These are phyloP conservation scores for Lactifluus rugatus DNA, from an alignment of 768 basidiomycete genomes.

Conservation along the genomic window DNA sequence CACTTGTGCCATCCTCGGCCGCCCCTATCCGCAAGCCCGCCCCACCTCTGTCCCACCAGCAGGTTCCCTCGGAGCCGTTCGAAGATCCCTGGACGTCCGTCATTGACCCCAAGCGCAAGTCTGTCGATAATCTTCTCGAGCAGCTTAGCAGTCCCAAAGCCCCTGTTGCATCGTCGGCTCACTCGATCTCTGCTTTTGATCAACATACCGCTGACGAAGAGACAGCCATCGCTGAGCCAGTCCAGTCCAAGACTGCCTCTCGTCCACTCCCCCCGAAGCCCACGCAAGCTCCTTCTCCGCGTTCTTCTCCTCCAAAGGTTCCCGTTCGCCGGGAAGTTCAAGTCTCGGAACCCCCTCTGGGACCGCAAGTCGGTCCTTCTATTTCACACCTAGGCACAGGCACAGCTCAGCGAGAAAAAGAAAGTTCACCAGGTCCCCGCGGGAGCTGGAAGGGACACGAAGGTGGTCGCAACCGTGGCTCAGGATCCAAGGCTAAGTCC, in stretches of 20 bases:
- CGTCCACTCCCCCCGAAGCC: slow-evolving; percentile 59
- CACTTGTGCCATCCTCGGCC: slow-evolving; percentile 43
- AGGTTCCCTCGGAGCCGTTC: slow-evolving; percentile 39
- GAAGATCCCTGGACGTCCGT: slow-evolving; percentile 44
- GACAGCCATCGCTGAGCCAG: slow-evolving; percentile 27
- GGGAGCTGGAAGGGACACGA: slow-evolving; percentile 32
- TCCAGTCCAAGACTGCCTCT: slow-evolving; percentile 38
- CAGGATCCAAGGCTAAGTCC: slow-evolving; percentile 37
- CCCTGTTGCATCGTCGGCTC: slow-evolving; percentile 24
- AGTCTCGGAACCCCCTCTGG: slow-evolving; percentile 41
- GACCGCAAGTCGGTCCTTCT: slow-evolving; percentile 22
- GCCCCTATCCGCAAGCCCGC: slow-evolving; percentile 55
- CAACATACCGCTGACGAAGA: slow-evolving; percentile 26
- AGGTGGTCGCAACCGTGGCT: slow-evolving; percentile 28
- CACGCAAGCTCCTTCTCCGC: slow-evolving; percentile 40
- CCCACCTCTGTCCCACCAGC: slow-evolving; percentile 33
- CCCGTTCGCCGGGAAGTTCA: slow-evolving; percentile 41
- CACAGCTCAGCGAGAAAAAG: slow-evolving; percentile 46
- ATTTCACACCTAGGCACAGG: slow-evolving; percentile 29
- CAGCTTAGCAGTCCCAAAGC: slow-evolving; percentile 47
- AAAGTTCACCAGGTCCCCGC: slow-evolving; percentile 58
- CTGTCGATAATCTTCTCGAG: slow-evolving; percentile 74
- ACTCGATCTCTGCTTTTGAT: slow-evolving; percentile 25
- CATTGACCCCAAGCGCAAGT: slow-evolving; percentile 63
- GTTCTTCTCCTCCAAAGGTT: slow-evolving; percentile 57